Base-by-base conservation (phyloP, 306 rosid species). In the Sindora glabra region DNA sequence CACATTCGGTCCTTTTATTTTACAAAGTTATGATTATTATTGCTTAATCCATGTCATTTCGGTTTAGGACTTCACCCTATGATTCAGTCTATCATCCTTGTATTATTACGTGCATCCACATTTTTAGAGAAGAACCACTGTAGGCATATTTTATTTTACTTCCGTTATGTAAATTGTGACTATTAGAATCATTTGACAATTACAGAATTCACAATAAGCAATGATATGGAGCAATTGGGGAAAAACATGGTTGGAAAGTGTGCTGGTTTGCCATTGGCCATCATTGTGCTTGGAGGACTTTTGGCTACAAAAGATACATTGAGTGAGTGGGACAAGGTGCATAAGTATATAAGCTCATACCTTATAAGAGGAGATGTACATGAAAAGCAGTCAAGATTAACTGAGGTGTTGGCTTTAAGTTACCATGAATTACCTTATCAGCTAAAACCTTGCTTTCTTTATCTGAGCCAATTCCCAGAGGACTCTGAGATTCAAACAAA, bases 271-370 rank as follows among this genome's bases (percentile, higher is more conserved):
- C 88, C 88, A 14, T 33, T 82, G 48, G 79, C 79, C 14, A 82
- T 82, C 61, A 48, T 78, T 8, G 84, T 78, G 38, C 77, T 77
- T 32, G 88, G 84, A 59, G 84, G 84, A 11, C 76, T 82, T 56
- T 70, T 75, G 54, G 81, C 82, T n/a, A 69, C 77, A 26, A 82
- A 78, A 62, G 68, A 55, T 10, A 61, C 75, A 0, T 15, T 62
- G 36, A 57, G 0, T 3, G 82, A 78, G 22, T 78, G 86, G 86
- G 74, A 80, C 10, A 68, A 0, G 9, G 76, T 78, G 44, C 58
- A 41, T 24, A 38, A 14, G 34, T 62, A 48, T 61, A 29, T 80
- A 18, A 56, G 39, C 12, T 56, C 73, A 5, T 61, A 65, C 67
- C 69, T 77, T 22, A 53, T 63, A 2, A 64, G 39, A 60, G 86